Evolutionary conservation across 2,329 filamentous ascomycete species (phyloP).

Genomic region (Botryosphaeria agaves): DNA sequence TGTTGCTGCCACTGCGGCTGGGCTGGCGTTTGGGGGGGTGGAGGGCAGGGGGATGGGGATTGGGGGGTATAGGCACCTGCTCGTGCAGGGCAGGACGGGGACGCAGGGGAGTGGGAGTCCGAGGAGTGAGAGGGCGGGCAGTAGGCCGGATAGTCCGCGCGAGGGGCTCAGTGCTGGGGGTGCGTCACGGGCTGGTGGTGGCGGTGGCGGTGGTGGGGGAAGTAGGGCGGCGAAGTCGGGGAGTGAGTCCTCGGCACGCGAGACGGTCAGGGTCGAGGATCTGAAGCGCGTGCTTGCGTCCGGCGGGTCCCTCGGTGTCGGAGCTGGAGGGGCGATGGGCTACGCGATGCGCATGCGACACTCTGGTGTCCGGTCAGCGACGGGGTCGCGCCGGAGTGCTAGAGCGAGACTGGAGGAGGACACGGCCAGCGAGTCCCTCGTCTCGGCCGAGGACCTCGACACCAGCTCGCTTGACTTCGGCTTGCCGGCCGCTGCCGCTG

Average conservation of each 20-base stretch:
- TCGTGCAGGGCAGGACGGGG: conserved; percentile 4
- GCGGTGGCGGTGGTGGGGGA: neutral
- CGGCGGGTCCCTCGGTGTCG: too few species aligned
- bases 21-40: conserved; percentile 38
- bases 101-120: conserved; percentile 1
- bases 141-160: neutral
- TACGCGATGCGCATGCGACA: too few species aligned
- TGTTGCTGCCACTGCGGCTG: conserved; percentile 58
- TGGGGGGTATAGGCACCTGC: conserved; percentile 8
- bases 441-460: too few species aligned
- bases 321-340: too few species aligned
- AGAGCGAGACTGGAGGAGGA: too few species aligned
- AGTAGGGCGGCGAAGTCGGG: neutral
- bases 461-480: too few species aligned
- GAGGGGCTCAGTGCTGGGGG: neutral
- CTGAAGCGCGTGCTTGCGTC: conserved; percentile 29
- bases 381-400: too few species aligned
- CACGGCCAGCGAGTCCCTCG: too few species aligned
- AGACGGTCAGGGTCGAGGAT: conserved; percentile 25
- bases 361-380: too few species aligned
- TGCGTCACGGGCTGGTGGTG: neutral
- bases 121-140: neutral
- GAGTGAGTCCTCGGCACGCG: conserved; percentile 5
- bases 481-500: too few species aligned
- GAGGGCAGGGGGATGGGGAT: conserved; percentile 2